phyloP scores from a whole-genome alignment of 1,284 basidiomycete genomes.

The Irpex sp. region DNA sequence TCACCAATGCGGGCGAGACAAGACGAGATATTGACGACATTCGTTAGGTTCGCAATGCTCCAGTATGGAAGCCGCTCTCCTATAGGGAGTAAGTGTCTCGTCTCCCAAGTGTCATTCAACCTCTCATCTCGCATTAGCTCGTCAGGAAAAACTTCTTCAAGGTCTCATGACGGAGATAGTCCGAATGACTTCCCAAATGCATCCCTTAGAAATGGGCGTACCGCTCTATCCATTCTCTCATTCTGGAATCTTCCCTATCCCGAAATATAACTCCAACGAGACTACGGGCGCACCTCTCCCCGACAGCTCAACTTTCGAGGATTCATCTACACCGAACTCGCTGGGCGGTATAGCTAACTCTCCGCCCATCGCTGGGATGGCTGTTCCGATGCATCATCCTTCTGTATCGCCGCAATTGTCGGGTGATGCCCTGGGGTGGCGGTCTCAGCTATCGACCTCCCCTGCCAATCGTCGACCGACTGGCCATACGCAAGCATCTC shows the following conservation, averaged over 20 bases:
- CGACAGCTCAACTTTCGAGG: conserved; percentile 25
- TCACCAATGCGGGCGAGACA: not conserved
- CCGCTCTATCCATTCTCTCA: conserved; percentile 79
- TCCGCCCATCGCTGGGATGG: conserved; percentile 10
- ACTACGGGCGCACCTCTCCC: conserved; percentile 29
- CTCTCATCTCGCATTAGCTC: conserved; percentile 40
- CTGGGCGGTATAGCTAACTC: conserved; percentile 7
- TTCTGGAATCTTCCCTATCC: conserved; percentile 48
- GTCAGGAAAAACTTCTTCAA: conserved; percentile 77
- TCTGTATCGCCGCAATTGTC: not conserved
- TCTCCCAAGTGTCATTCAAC: conserved; percentile 6
- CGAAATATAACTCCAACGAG: conserved; percentile 24
- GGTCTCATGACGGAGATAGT: conserved; percentile 81
- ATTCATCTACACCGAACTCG: conserved; percentile 10
- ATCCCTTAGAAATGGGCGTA: conserved; percentile 70
- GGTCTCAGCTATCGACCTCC: not conserved
- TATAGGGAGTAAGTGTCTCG: conserved; percentile 64
- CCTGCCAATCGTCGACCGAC: not conserved
- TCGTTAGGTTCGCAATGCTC: conserved; percentile 69
- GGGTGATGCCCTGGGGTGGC: conserved; percentile 11
- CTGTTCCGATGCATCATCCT: conserved; percentile 1
- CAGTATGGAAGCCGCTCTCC: conserved; percentile 73
- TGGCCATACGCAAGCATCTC: not conserved
- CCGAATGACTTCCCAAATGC: conserved; percentile 73
- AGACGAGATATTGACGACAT: not conserved